Evolutionary conservation across 2,329 filamentous ascomycete genomes (phyloP).

Genomic region (Pseudomassariella vexata): DNA sequence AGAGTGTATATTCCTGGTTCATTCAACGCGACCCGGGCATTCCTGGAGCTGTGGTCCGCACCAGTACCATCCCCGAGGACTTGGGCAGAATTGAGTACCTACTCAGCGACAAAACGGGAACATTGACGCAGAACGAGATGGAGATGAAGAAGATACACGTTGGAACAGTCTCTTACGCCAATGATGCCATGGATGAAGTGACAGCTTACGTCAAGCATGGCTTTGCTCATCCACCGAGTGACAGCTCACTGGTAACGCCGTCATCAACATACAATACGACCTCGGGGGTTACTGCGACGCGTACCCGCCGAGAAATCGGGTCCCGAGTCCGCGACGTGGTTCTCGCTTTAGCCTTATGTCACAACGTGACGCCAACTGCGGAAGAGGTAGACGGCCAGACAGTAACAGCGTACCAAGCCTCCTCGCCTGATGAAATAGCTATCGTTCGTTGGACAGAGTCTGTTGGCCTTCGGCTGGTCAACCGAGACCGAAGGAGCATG

Average conservation of each 20-base stretch:
- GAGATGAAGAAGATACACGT: constrained; percentile 98
- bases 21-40: constrained; percentile 91
- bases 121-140: constrained; percentile 96
- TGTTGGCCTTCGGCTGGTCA: constrained; percentile 76
- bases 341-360: constrained; percentile 84
- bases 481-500: constrained; percentile 85
- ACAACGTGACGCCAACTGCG: constrained; percentile 90
- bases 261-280: constrained; percentile 64
- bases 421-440: constrained; percentile 95
- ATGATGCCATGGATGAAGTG: constrained; percentile 98
- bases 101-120: constrained; percentile 96
- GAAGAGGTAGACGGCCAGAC: constrained; percentile 76
- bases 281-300: constrained; percentile 59
- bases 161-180: constrained; percentile 95
- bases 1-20: constrained; percentile 91
- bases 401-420: constrained; percentile 87
- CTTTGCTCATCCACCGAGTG: constrained; percentile 51
- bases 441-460: constrained; percentile 95
- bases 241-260: constrained; percentile 61
- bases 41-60: constrained; percentile 85
- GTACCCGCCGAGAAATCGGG: constrained; percentile 88
- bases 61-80: constrained; percentile 96
- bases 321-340: constrained; percentile 90
- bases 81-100: constrained; percentile 93
- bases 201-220: constrained; percentile 78